Base-by-base conservation (phyloP, 345 rosid species). In the Diplotaxis tenuifolia region DNA sequence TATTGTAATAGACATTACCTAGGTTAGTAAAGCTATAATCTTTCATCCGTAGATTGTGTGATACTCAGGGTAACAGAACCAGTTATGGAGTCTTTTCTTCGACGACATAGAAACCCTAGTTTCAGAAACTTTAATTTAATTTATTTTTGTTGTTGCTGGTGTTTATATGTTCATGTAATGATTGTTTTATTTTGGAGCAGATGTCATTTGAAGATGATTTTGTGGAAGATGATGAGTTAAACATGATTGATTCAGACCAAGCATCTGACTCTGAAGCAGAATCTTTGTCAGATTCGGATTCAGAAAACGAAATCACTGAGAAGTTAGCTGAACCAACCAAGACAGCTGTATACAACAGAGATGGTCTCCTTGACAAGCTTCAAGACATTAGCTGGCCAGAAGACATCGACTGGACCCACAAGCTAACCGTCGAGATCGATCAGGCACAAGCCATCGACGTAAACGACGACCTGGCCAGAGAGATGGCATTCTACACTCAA, bases 341-440 rank as follows among this genome's bases (percentile, higher is more conserved):
- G 65, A 78, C 79, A 14, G 84, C 96, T 9, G 11, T 89, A 36
- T 84, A 63, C 78, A 82, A 92, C 56, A 79, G 86, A 68, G 92
- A 84, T 11, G 96, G 87, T 3, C 79, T 91, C 0, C 79, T 79
- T 29, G 96, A 91, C 62, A 94, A 91, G 10, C 91, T 91, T 22
- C 82, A 89, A 67, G 97, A 94, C 72, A 84, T 91, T 16, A 83
- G 83, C 78, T 94, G 93, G 96, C 96, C 96, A 0, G 86, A 86
- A 70, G 78, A 82, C 23, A 82, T 75, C 6, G 81, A 84, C 1
- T 94, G 97, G 98, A 80, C 73, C 38, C 89, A 94, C 73, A 82
- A 74, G 83, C 90, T 94, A 4, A 63, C 87, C 3, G 25, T 91
- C 15, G 93, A 84, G 57, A 62, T 86, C 52, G 85, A 86, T 6